Conservation (phyloP, 208 protist species). For the Novymonas esmeraldas region DNA sequence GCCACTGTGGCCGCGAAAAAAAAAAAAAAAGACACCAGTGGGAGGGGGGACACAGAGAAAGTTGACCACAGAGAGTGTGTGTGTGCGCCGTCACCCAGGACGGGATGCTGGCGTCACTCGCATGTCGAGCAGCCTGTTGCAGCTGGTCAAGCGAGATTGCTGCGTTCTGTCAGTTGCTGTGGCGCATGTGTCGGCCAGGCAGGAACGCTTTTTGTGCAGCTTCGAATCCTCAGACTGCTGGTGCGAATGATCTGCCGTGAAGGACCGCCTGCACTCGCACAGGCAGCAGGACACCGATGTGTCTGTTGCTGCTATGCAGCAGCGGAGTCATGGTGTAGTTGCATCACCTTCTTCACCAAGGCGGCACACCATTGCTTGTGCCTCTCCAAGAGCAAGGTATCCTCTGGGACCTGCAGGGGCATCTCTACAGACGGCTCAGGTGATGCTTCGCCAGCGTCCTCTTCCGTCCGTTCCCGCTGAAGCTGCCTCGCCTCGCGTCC, state of each 20-base stretch:
- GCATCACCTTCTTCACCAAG: conserved; percentile 40
- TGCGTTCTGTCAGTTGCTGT: no score
- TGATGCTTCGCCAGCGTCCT: background rate
- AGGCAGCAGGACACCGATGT: background rate
- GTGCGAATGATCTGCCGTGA: no score
- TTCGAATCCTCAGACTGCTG: no score
- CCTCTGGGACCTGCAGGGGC: conserved; percentile 29
- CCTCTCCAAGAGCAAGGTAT: conserved; percentile 40
- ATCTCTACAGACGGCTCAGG: background rate
- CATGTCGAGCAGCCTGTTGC: no score
- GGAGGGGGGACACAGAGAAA: no score
- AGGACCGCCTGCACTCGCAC: no score
- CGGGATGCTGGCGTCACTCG: no score
- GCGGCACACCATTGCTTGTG: conserved; percentile 50
- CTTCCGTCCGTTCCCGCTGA: conserved; percentile 25
- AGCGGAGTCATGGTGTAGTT: conserved; percentile 16
- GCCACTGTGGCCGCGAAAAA: background rate
- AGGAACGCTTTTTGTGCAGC: no score
- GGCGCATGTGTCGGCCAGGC: no score
- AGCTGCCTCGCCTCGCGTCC: conserved; percentile 25
- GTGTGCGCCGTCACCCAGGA: no score
- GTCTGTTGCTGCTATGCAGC: background rate
- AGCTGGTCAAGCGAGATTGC: no score
- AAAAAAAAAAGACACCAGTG: background rate
- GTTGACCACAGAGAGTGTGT: no score